Evolutionary conservation across 2,329 filamentous ascomycete genomes (phyloP).

Genomic region (Ploettnerulaceae sp.): DNA sequence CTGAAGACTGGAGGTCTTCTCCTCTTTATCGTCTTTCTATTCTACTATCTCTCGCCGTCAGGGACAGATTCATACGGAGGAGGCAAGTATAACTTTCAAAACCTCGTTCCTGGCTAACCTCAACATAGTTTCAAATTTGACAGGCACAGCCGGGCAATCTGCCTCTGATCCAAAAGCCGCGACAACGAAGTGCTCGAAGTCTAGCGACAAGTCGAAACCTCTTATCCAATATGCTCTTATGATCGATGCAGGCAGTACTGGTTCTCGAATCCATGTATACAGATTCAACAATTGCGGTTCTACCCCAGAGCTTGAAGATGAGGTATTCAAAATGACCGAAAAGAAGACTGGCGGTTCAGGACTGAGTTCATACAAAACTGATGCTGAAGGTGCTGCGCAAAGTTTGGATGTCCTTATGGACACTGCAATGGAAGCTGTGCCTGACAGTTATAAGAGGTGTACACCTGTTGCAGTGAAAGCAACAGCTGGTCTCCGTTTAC

Average conservation of each 20-base stretch:
- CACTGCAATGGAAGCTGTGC: conserved; percentile 77
- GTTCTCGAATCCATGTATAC: conserved; percentile 97
- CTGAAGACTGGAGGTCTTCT: conserved; percentile 60
- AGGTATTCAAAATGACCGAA: conserved; percentile 90
- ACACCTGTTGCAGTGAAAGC: conserved; percentile 96
- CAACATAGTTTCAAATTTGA: conserved; percentile 20
- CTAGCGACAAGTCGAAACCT: conserved; percentile 82
- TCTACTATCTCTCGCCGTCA: conserved; percentile 59
- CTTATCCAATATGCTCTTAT: conserved; percentile 97
- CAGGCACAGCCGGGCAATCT: conserved; percentile 43
- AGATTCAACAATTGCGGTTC: conserved; percentile 98
- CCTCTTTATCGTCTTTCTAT: conserved; percentile 53
- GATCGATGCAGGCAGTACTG: conserved; percentile 97
- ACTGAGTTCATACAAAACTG: conserved; percentile 79
- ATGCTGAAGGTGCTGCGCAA: conserved; percentile 82
- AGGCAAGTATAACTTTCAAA: conserved; percentile 17
- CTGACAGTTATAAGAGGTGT: conserved; percentile 85
- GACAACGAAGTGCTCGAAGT: conserved; percentile 73
- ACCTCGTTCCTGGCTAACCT: conserved; percentile 7
- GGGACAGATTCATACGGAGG: conserved; percentile 37
- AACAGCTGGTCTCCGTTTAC: conserved; percentile 84
- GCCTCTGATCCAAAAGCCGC: conserved; percentile 58
- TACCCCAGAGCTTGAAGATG: conserved; percentile 89
- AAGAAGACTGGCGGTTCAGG: conserved; percentile 70
- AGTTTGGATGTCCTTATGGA: conserved; percentile 86